Percentiles rank a stretch among this genome's conserved stretches.
phyloP scores from a whole-genome alignment of 192 early-diverging fungal genomes.

The Chytriomyces hyalinus region DNA sequence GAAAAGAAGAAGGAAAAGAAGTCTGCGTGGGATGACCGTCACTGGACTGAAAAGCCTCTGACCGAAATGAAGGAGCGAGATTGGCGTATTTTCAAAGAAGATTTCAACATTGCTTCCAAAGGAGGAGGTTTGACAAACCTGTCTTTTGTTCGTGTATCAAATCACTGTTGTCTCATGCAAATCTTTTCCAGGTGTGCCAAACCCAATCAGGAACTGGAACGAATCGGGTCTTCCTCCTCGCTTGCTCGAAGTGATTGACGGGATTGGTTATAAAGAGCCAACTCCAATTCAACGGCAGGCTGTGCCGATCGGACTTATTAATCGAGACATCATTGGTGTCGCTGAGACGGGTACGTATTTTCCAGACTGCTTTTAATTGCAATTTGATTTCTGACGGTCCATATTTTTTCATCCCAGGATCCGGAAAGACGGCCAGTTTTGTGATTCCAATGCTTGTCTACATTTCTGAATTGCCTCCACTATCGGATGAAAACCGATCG shows the following conservation, averaged over 20 bases:
- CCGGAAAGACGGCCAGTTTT: conserved; percentile 96
- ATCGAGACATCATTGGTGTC: conserved; percentile 68
- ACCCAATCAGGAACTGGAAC: conserved; percentile 85
- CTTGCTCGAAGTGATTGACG: conserved; percentile 77
- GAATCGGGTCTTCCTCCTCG: conserved; percentile 76
- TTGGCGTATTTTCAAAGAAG: conserved; percentile 99
- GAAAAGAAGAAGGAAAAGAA: conserved; percentile 71
- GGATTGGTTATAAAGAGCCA: conserved; percentile 90
- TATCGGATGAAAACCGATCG: conserved; percentile 77
- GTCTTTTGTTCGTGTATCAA: not conserved
- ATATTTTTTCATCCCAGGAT: conserved; percentile 51
- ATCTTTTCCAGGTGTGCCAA: conserved; percentile 66
- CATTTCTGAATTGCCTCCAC: conserved; percentile 78
- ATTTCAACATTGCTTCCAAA: conserved; percentile 94
- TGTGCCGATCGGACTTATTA: conserved; percentile 93
- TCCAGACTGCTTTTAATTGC: conserved; percentile 6
- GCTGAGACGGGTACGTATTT: conserved; percentile 66
- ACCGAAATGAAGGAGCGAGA: conserved; percentile 93
- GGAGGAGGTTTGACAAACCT: conserved; percentile 64
- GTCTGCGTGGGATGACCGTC: conserved; percentile 84
- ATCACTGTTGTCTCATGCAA: not conserved
- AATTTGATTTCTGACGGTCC: not conserved
- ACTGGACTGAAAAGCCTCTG: conserved; percentile 93
- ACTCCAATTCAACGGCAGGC: conserved; percentile 98
- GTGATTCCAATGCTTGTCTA: conserved; percentile 94